Evolutionary conservation across 768 basidiomycete genomes (phyloP), one percentile per base, ranked within the genome.

Genomic region (Terana coerulea): DNA sequence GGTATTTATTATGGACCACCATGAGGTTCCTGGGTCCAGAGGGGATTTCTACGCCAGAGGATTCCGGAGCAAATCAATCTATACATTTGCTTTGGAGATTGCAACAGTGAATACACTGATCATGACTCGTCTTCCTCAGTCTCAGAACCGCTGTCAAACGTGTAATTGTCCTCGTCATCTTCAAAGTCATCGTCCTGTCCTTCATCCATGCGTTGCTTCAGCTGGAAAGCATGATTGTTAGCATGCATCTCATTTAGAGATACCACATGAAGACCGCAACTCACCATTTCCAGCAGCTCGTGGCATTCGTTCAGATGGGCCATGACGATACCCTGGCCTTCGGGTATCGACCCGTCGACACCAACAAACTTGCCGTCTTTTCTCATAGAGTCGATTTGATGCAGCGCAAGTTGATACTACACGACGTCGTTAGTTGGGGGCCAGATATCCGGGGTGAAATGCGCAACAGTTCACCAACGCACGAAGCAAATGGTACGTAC

Each of bases 231-330:
- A 28, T 36, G 35, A 24, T 28, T 19, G 37, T 17, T 12, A 41
- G 33, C 10, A 19, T 41, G 3, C 3, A 30, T 25, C 46, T 5
- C 14, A 10, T 22, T n/a, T 35, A n/a, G 28, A 14, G 10, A 3
- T 35, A n/a, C n/a, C n/a, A n/a, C n/a, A n/a, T n/a, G n/a, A n/a
- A n/a, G n/a, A n/a, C n/a, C n/a, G n/a, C n/a, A 54, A 64, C 79
- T 34, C 58, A 90, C 90, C 93, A 98, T 95, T 71, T 94, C 93
- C 11, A 98, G 74, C 49, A 98, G 72, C 67, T 98, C 95, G 62
- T 98, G 95, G 53, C 94, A 95, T 69, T 98, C 95, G 57, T 88
- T 94, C 45, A 98, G 72, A 67, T 98, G 93, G 3, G 95, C 95
- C 77, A 93, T 93, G 47, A 98, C 79, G 59, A 95, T 92, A 12